Evolutionary conservation across 2,329 filamentous ascomycete genomes (phyloP).

Genomic region (Colletotrichum endophyticum): DNA sequence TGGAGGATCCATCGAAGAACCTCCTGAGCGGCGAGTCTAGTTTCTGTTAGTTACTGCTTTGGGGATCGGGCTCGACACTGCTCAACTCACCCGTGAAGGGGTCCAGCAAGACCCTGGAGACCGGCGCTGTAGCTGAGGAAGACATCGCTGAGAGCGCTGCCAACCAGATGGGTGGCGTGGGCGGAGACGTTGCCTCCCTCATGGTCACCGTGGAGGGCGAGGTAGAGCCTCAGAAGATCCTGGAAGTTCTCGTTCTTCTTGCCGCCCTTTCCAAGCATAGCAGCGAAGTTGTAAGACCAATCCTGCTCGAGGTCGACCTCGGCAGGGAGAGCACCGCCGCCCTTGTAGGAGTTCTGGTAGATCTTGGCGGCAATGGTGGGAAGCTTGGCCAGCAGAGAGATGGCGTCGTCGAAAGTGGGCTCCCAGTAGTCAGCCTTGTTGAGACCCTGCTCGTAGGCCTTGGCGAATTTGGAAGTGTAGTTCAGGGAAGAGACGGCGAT

Average conservation of each 20-base stretch:
- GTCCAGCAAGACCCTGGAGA: slow-evolving; percentile 93
- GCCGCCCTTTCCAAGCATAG: slow-evolving; percentile 90
- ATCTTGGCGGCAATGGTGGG: slow-evolving; percentile 97
- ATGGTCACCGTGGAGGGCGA: slow-evolving; percentile 96
- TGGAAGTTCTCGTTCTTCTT: slow-evolving; percentile 93
- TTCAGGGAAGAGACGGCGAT: slow-evolving; percentile 96
- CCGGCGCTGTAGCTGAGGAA: slow-evolving; percentile 97
- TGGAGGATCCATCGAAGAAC: slow-evolving; percentile 96
- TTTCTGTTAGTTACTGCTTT: background rate
- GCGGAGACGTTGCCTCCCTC: slow-evolving; percentile 98
- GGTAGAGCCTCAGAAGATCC: slow-evolving; percentile 90
- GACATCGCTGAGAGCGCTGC: slow-evolving; percentile 90
- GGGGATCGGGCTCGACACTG: background rate
- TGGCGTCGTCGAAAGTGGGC: slow-evolving; percentile 93
- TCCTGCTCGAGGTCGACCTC: slow-evolving; percentile 85
- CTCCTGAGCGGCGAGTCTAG: slow-evolving; percentile 88
- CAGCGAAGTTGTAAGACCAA: slow-evolving; percentile 98
- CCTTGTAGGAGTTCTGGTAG: slow-evolving; percentile 88
- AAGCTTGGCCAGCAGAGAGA: slow-evolving; percentile 92
- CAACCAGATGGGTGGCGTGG: slow-evolving; percentile 92
- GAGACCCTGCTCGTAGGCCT: slow-evolving; percentile 87
- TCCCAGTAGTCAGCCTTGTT: slow-evolving; percentile 99
- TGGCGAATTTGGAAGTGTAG: slow-evolving; percentile 92
- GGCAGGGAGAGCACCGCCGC: slow-evolving; percentile 75
- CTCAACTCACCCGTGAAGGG: slow-evolving; percentile 44